phyloP scores from a whole-genome alignment of 192 early-diverging fungal genomes.

The Gigaspora rosea region DNA sequence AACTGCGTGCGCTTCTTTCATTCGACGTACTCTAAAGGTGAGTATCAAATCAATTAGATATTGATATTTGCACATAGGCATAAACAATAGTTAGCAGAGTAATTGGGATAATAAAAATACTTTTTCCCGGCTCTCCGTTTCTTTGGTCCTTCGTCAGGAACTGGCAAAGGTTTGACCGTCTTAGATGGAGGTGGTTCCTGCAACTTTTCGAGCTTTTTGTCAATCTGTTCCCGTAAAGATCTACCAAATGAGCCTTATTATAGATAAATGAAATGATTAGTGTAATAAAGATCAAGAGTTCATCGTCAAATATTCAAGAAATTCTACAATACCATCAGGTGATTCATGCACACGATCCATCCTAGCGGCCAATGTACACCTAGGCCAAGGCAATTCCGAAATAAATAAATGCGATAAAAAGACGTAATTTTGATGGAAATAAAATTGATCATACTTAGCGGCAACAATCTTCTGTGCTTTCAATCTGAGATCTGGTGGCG shows the following conservation, averaged over 20 bases:
- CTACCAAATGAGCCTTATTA: conserved; percentile 60
- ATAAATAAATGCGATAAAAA: conserved; percentile 12
- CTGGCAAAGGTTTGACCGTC: conserved; percentile 84
- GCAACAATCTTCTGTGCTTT: conserved; percentile 82
- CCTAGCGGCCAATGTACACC: conserved; percentile 76
- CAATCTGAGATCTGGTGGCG: conserved; percentile 73
- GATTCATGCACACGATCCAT: conserved; percentile 76
- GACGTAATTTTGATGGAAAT: background rate
- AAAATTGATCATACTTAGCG: conserved; percentile 59
- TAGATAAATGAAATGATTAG: conserved; percentile 1
- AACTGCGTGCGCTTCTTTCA: conserved; percentile 78
- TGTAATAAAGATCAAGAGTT: background rate
- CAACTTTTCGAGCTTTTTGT: conserved; percentile 84
- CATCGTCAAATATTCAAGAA: background rate
- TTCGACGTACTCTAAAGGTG: conserved; percentile 65
- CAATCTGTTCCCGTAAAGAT: conserved; percentile 75
- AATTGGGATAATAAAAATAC: conserved; percentile 35
- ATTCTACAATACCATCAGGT: conserved; percentile 58
- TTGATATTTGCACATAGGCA: background rate
- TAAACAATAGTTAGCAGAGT: background rate
- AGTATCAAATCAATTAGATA: background rate
- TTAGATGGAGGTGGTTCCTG: conserved; percentile 85
- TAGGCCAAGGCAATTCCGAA: conserved; percentile 24
- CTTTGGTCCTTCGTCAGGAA: conserved; percentile 90
- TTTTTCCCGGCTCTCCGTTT: conserved; percentile 86